Percentiles rank a stretch among this genome's conserved stretches.
These are phyloP conservation scores for Hortiboletus flavorubellus DNA, from an alignment of 768 basidiomycete species.

Conservation along the genomic window DNA sequence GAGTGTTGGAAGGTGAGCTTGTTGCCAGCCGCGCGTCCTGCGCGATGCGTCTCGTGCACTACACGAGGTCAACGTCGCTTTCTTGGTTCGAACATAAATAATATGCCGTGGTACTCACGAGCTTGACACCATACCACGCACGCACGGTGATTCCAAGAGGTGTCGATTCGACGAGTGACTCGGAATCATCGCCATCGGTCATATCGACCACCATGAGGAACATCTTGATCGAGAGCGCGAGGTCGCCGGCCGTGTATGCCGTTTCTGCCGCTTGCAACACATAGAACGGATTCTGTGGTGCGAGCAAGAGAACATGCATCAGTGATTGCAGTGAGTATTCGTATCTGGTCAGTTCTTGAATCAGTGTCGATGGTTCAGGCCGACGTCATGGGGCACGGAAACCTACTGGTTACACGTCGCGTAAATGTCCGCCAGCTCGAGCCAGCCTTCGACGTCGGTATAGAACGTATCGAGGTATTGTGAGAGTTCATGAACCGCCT, in stretches of 20 bases:
- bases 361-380: not conserved
- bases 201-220: conserved; percentile 80
- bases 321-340: conserved; percentile 67
- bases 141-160: conserved; percentile 55
- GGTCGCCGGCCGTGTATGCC: conserved; percentile 74
- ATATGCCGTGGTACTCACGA: conserved; percentile 44
- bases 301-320: conserved; percentile 76
- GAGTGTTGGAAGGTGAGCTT: conserved; percentile 55
- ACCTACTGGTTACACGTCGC: conserved; percentile 70
- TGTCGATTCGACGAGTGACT: conserved; percentile 48
- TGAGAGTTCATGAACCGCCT: conserved; percentile 67
- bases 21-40: conserved; percentile 36
- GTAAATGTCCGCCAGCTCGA: conserved; percentile 82
- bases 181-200: conserved; percentile 55
- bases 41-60: conserved; percentile 62
- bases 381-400: not conserved
- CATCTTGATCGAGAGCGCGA: conserved; percentile 73
- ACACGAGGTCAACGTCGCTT: conserved; percentile 3
- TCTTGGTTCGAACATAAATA: not conserved
- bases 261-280: conserved; percentile 86
- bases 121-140: conserved; percentile 83
- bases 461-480: conserved; percentile 84
- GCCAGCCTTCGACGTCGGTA: conserved; percentile 84
- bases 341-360: conserved; percentile 48
- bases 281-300: conserved; percentile 84